Percentiles rank a stretch among this genome's conserved stretches.
phyloP scores from a whole-genome alignment of 176 grass and related monocot species.

The Thalia dealbata region DNA sequence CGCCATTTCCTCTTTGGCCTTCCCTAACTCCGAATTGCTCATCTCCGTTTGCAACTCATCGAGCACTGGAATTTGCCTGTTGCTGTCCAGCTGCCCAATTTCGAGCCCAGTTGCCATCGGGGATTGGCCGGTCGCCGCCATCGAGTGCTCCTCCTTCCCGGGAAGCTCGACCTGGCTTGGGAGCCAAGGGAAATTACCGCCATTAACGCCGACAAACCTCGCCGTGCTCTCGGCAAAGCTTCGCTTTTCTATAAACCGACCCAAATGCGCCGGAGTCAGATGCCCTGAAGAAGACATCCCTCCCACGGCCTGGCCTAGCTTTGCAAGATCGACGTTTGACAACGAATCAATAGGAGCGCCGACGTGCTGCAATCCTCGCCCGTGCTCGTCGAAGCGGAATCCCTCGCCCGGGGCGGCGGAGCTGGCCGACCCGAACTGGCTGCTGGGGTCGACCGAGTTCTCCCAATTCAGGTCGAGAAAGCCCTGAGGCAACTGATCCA shows the following conservation, averaged over 20 bases:
- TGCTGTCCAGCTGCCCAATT: constrained; percentile 14
- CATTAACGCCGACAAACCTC: constrained; percentile 58
- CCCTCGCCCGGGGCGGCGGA: neutral
- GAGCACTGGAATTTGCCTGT: constrained; percentile 10
- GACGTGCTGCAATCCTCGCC: too few relatives aligned
- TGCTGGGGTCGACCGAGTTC: constrained; percentile 49
- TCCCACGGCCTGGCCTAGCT: neutral
- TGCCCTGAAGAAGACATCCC: neutral
- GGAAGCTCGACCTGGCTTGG: constrained; percentile 27
- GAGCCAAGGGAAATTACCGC: constrained; percentile 28
- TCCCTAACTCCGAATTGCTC: too few relatives aligned
- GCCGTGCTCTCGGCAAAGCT: constrained; percentile 59
- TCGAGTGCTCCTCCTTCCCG: constrained; percentile 14
- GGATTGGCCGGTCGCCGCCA: neutral
- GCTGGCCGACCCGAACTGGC: constrained; percentile 3
- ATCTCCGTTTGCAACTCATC: neutral
- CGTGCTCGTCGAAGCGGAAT: neutral
- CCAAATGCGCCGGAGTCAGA: constrained; percentile 21
- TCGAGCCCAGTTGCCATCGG: neutral
- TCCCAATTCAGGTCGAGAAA: constrained; percentile 95
- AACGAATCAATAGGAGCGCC: neutral
- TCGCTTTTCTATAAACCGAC: constrained; percentile 39
- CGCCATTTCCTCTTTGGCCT: constrained; percentile 43
- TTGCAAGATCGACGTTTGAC: too few relatives aligned
- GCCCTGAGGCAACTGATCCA: constrained; percentile 45